Percentiles rank a stretch among this genome's conserved stretches.
Evolutionary conservation across 2,329 filamentous ascomycete species (phyloP).

Genomic region (Colletotrichum ledebouriae): DNA sequence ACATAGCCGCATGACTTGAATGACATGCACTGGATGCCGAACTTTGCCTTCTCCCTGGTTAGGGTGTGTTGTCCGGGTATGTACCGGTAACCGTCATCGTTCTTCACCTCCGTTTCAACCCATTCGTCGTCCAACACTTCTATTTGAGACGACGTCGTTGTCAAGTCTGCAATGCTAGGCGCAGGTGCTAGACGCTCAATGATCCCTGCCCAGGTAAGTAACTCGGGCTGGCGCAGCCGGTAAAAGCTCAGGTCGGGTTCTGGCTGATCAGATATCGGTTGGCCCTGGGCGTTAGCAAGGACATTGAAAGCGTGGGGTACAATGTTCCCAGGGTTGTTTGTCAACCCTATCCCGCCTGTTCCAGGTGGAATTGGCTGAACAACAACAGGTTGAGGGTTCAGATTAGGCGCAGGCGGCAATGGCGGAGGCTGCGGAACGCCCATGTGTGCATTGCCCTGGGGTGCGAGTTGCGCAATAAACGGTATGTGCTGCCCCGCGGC

Average conservation of each 20-base stretch:
- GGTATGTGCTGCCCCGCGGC: conserved; percentile 19
- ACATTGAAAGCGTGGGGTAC: conserved; percentile 7
- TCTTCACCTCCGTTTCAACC: neutral
- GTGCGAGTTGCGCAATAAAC: neutral
- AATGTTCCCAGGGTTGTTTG: too few relatives aligned
- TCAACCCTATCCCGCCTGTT: too few relatives aligned
- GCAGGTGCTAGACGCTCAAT: conserved; percentile 58
- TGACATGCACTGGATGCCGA: conserved; percentile 56
- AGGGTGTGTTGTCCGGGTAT: conserved; percentile 46
- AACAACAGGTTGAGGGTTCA: neutral
- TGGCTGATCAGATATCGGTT: neutral
- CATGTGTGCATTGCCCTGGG: conserved; percentile 2
- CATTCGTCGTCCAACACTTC: conserved; percentile 10
- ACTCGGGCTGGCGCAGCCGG: conserved; percentile 45
- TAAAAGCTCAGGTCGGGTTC: conserved; percentile 25
- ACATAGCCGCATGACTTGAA: conserved; percentile 75
- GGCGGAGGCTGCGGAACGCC: conserved; percentile 23
- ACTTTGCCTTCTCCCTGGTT: conserved; percentile 47
- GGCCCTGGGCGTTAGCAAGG: conserved; percentile 4
- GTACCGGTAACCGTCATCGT: conserved; percentile 36
- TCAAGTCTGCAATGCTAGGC: conserved; percentile 48
- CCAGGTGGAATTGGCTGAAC: too few relatives aligned
- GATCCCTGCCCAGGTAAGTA: conserved; percentile 57
- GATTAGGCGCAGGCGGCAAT: conserved; percentile 27
- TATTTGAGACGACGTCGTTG: conserved; percentile 8